phyloP scores from a whole-genome alignment of 2,329 filamentous ascomycete species.

The Domatiomyces globalis region DNA sequence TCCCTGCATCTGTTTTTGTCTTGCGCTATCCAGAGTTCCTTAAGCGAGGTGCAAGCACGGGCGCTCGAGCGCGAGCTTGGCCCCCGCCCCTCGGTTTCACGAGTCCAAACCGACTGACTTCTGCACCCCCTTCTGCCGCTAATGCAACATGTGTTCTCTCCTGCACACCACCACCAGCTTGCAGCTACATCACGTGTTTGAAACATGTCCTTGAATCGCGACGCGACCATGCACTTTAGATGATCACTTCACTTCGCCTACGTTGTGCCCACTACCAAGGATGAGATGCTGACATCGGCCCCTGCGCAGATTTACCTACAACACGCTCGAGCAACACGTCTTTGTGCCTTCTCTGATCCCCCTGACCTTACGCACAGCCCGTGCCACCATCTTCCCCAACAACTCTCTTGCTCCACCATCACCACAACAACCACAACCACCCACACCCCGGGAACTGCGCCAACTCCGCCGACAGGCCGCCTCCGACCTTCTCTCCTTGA shows the following conservation, averaged over 20 bases:
- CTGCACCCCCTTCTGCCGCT: background rate
- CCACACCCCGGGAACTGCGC: slow-evolving; percentile 5
- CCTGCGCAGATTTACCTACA: slow-evolving; percentile 29
- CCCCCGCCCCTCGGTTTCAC: background rate
- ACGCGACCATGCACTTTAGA: background rate
- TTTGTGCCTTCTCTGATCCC: slow-evolving; percentile 53
- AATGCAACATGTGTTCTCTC: background rate
- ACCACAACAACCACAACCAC: background rate
- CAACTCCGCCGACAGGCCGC: slow-evolving; percentile 33
- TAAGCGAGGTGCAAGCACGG: background rate
- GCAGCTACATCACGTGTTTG: background rate
- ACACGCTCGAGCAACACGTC: slow-evolving; percentile 43
- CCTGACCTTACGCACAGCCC: slow-evolving; percentile 45
- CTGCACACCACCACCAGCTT: background rate
- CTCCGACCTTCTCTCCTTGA: slow-evolving; percentile 27
- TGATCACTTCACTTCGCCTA: background rate
- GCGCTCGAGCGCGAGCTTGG: no score
- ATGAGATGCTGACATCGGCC: background rate
- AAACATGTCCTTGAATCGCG: background rate
- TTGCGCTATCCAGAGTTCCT: background rate
- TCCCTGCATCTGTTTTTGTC: background rate
- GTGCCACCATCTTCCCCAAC: slow-evolving; percentile 71
- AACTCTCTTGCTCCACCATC: slow-evolving; percentile 19
- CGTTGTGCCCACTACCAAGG: background rate
- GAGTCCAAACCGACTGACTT: background rate